Percentiles rank a stretch among this genome's conserved stretches.
phyloP scores from a whole-genome alignment of 257 asterid species.

The Mitragyna speciosa region DNA sequence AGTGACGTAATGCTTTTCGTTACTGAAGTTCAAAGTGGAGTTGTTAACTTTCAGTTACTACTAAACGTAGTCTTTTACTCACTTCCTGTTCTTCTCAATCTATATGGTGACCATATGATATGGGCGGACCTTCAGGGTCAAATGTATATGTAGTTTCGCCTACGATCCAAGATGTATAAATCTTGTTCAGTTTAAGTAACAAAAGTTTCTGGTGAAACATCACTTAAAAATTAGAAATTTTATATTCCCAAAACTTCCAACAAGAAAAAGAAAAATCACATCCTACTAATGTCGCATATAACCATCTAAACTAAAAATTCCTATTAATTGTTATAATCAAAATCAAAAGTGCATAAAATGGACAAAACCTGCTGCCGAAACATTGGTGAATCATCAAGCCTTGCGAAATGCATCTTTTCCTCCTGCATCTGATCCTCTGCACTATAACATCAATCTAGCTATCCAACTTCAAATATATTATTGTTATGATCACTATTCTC shows the following conservation, averaged over 20 bases:
- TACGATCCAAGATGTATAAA: background rate
- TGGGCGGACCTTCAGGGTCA: background rate
- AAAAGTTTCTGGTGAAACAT: background rate
- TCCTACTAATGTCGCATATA: no score
- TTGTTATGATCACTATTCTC: conserved; percentile 4
- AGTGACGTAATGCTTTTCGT: background rate
- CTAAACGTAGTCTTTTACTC: background rate
- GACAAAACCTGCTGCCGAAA: conserved; percentile 85
- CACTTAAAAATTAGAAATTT: no score
- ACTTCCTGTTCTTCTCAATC: background rate
- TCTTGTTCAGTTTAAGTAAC: background rate
- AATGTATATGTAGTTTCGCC: background rate
- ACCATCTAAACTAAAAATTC: background rate
- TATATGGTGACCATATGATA: background rate
- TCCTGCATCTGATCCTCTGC: conserved; percentile 54
- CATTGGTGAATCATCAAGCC: conserved; percentile 96
- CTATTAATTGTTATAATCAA: background rate
- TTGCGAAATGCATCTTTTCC: conserved; percentile 61
- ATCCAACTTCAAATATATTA: background rate
- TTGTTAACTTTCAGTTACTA: background rate
- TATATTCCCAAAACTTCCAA: background rate
- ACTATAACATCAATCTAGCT: conserved; percentile 14
- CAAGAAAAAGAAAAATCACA: background rate
- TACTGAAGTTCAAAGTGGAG: background rate
- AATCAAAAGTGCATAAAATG: background rate